These are phyloP conservation scores for Wickerhamiella shivajii DNA, from an alignment of 805 yeast genomes.

Conservation along the genomic window DNA sequence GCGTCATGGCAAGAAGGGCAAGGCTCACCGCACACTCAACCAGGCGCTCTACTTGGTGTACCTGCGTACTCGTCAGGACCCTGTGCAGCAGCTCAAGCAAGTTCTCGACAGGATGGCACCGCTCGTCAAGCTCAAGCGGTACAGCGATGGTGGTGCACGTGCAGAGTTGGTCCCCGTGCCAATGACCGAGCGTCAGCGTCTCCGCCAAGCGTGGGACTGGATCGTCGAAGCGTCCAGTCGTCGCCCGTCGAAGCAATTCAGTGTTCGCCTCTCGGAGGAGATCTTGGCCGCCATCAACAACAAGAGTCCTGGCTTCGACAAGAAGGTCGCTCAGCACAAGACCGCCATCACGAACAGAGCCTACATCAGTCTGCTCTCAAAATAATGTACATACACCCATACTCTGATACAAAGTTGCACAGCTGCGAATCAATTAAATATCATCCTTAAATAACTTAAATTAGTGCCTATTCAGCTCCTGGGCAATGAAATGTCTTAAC, in stretches of 20 bases:
- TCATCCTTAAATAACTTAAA: too few species aligned
- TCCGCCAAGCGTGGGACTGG: constrained; percentile 82
- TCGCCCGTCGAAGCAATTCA: constrained; percentile 63
- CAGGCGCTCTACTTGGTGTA: constrained; percentile 70
- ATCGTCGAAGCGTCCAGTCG: constrained; percentile 70
- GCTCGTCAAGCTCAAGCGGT: constrained; percentile 58
- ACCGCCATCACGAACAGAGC: constrained; percentile 82
- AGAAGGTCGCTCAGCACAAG: constrained; percentile 69
- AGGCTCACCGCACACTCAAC: constrained; percentile 57
- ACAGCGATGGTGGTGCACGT: constrained; percentile 77
- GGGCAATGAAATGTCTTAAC: too few species aligned
- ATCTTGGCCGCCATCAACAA: constrained; percentile 64
- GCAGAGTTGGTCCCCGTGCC: constrained; percentile 71
- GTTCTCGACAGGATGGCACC: constrained; percentile 77
- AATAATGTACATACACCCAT: neutral
- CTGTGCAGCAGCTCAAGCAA: constrained; percentile 57
- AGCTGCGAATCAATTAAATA: too few species aligned
- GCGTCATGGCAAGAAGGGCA: constrained; percentile 80
- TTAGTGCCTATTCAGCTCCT: too few species aligned
- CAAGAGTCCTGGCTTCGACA: constrained; percentile 69
- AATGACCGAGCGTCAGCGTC: constrained; percentile 64
- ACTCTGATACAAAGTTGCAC: too few species aligned
- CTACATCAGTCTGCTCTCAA: constrained; percentile 33
- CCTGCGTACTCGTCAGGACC: constrained; percentile 61
- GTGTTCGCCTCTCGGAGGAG: constrained; percentile 87